Evolutionary conservation across 2,329 filamentous ascomycete species (phyloP).

Genomic region (Alternaria ventricosa): DNA sequence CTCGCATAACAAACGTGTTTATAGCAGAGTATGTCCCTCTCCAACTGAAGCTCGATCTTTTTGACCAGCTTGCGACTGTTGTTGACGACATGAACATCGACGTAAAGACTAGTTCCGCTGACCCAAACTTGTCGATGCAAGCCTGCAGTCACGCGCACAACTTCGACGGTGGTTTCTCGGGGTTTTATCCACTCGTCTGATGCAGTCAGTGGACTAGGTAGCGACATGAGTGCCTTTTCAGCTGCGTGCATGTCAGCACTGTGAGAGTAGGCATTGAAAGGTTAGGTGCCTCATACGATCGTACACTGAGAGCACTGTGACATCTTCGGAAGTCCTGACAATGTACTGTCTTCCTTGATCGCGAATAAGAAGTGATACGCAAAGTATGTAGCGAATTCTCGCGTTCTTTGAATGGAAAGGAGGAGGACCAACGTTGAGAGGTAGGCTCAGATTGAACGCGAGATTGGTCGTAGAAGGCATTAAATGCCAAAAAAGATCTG

Average conservation of each 20-base stretch:
- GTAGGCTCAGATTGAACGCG: constrained; percentile 61
- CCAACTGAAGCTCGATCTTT: constrained; percentile 59
- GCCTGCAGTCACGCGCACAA: constrained; percentile 58
- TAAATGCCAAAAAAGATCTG: constrained; percentile 57
- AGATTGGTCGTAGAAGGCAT: constrained; percentile 55
- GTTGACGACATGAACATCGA: constrained; percentile 61
- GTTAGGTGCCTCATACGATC: constrained; percentile 52
- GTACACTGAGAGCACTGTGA: constrained; percentile 60
- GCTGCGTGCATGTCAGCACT: constrained; percentile 40
- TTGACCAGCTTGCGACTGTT: constrained; percentile 57
- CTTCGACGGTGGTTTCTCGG: constrained; percentile 51
- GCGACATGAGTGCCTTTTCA: constrained; percentile 61
- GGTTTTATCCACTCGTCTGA: constrained; percentile 56
- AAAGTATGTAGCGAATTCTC: constrained; percentile 59
- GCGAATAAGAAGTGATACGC: constrained; percentile 55
- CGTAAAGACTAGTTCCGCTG: constrained; percentile 62
- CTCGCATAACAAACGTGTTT: constrained; percentile 51
- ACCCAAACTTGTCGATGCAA: constrained; percentile 66
- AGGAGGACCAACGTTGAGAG: constrained; percentile 61
- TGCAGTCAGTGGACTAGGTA: constrained; percentile 59
- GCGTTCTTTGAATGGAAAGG: constrained; percentile 61
- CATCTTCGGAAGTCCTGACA: constrained; percentile 58
- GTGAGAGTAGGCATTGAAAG: background rate
- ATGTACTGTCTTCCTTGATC: constrained; percentile 57
- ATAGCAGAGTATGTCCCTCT: constrained; percentile 59